These are phyloP conservation scores for Populus ilicifolia DNA, from an alignment of 345 rosid species.

Conservation along the genomic window DNA sequence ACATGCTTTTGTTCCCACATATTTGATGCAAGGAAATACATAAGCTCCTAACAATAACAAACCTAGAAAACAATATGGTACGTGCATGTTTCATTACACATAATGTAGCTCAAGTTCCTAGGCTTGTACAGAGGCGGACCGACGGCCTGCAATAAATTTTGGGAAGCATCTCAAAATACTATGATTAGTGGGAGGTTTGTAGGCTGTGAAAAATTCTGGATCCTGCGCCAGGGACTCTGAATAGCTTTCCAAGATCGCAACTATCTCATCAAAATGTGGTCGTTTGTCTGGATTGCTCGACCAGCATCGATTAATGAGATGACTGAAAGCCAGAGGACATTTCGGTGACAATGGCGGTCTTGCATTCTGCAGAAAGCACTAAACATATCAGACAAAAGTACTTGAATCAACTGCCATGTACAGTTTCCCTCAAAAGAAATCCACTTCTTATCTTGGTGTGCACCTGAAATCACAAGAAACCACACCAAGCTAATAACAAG, in stretches of 20 bases:
- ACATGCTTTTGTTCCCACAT: slow-evolving; percentile 11
- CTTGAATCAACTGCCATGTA: neutral
- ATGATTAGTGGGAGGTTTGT: slow-evolving; percentile 28
- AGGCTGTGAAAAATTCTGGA: slow-evolving; percentile 45
- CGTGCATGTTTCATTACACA: slow-evolving; percentile 17
- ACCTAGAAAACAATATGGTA: slow-evolving; percentile 6
- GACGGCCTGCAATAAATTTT: slow-evolving; percentile 22
- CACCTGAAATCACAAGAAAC: neutral
- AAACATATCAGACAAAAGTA: neutral
- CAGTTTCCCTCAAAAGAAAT: neutral
- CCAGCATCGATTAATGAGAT: slow-evolving; percentile 63
- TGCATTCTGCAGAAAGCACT: slow-evolving; percentile 46
- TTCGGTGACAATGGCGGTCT: slow-evolving; percentile 61
- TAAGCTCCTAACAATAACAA: neutral
- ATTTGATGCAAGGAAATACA: neutral
- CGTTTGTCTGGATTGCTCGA: slow-evolving; percentile 54
- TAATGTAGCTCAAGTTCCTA: slow-evolving; percentile 5
- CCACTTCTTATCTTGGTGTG: neutral
- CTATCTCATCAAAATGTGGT: slow-evolving; percentile 60
- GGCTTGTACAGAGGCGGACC: slow-evolving; percentile 20
- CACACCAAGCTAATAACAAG: neutral
- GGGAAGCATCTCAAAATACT: slow-evolving; percentile 39
- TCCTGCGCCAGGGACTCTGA: slow-evolving; percentile 47
- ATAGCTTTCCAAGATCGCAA: slow-evolving; percentile 48
- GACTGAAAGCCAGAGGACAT: slow-evolving; percentile 52